Percentiles rank a stretch among this genome's conserved stretches.
Evolutionary conservation across 495 filamentous ascomycete genomes (phyloP).

Genomic region (Evansstolkia leycettana): DNA sequence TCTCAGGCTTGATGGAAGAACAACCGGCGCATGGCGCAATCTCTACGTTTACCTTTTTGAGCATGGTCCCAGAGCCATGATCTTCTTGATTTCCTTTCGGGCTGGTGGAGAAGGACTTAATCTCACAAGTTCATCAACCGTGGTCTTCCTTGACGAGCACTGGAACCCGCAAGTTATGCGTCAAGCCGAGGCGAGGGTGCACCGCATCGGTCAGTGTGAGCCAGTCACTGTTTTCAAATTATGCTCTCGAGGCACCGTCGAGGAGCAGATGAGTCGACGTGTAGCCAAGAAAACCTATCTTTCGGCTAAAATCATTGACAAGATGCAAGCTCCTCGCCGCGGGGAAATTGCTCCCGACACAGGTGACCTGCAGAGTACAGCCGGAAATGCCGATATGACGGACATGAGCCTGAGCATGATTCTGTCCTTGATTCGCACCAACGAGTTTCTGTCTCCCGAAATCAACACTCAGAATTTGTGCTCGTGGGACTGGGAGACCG

Average conservation of each 20-base stretch:
- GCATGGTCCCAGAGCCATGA: constrained; percentile 32
- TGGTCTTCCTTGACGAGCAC: constrained; percentile 53
- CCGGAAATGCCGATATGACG: too few relatives aligned
- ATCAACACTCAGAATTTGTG: constrained; percentile 46
- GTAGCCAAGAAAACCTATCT: constrained; percentile 58
- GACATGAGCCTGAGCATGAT: too few relatives aligned
- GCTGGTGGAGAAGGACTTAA: constrained; percentile 57
- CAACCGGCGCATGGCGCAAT: constrained; percentile 40
- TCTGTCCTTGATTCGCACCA: too few relatives aligned
- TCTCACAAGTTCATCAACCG: constrained; percentile 44
- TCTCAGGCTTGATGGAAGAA: constrained; percentile 47
- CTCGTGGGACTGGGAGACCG: constrained; percentile 43
- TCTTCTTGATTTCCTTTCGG: constrained; percentile 53
- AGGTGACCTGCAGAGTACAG: too few relatives aligned
- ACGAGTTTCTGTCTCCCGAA: constrained; percentile 1
- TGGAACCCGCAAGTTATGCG: constrained; percentile 55
- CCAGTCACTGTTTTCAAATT: constrained; percentile 48
- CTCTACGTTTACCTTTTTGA: constrained; percentile 49
- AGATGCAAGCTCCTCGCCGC: constrained; percentile 21
- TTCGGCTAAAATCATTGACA: constrained; percentile 47
- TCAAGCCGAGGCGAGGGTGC: constrained; percentile 48
- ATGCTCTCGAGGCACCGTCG: constrained; percentile 47
- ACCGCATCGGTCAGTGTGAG: constrained; percentile 46
- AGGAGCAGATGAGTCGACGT: constrained; percentile 51
- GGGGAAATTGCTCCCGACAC: too few relatives aligned